Conservation (phyloP, 1,284 basidiomycete genomes). For the Neolentinus lepideus region DNA sequence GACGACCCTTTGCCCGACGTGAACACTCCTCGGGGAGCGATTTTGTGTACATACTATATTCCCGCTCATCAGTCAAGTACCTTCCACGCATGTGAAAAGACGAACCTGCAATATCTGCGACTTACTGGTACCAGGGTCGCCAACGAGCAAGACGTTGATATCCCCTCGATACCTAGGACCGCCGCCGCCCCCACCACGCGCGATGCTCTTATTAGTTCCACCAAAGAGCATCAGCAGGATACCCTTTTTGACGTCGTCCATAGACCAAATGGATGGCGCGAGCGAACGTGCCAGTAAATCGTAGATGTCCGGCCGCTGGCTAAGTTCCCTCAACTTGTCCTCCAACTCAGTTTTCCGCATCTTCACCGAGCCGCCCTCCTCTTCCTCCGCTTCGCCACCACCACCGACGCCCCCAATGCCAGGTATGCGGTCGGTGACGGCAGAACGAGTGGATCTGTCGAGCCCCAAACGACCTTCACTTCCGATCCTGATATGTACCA, state of each 20-base stretch:
- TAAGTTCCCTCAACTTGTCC: slow-evolving; percentile 61
- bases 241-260: slow-evolving; percentile 99
- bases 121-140: slow-evolving; percentile 98
- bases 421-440: slow-evolving; percentile 59
- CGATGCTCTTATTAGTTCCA: slow-evolving; percentile 94
- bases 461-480: slow-evolving; percentile 63
- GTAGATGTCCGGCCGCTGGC: slow-evolving; percentile 78
- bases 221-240: slow-evolving; percentile 95
- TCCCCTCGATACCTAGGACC: slow-evolving; percentile 96
- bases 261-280: slow-evolving; percentile 94
- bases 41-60: slow-evolving; percentile 92
- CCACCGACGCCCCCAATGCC: slow-evolving; percentile 86
- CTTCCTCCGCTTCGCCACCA: slow-evolving; percentile 48
- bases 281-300: slow-evolving; percentile 81
- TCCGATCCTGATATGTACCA: slow-evolving; percentile 79
- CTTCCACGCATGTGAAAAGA: slow-evolving; percentile 5
- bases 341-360: slow-evolving; percentile 52
- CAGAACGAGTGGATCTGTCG: slow-evolving; percentile 75
- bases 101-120: slow-evolving; percentile 86
- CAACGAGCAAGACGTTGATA: slow-evolving; percentile 95
- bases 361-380: slow-evolving; percentile 32
- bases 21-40: slow-evolving; percentile 95
- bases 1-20: slow-evolving; percentile 97
- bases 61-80: not conserved
- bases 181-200: slow-evolving; percentile 88